Evolutionary conservation across 768 basidiomycete species (phyloP).

Genomic region (Kwoniella newhampshirensis): DNA sequence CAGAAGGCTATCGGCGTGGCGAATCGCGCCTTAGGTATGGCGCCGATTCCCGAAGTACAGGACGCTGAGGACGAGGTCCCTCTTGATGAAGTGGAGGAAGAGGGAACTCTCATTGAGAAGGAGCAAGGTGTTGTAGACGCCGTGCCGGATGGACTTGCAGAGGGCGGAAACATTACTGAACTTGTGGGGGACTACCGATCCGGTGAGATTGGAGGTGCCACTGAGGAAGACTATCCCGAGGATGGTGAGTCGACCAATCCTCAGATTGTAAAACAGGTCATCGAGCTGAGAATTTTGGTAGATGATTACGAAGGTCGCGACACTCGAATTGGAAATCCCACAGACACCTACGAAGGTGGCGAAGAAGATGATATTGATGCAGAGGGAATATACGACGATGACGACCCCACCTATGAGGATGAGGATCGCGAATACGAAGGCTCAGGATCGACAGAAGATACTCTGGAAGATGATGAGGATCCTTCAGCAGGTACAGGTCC

Average conservation of each 20-base stretch:
- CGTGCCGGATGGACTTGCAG: constrained; percentile 12
- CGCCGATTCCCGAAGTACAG: no score
- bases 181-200: no score
- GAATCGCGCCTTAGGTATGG: no score
- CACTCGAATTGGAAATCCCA: not conserved
- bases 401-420: not conserved
- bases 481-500: not conserved
- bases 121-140: no score
- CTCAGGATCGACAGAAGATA: constrained; percentile 4
- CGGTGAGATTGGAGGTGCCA: no score
- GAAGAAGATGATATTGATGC: not conserved
- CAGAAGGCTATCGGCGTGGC: no score
- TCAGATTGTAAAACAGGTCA: not conserved
- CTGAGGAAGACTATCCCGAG: no score
- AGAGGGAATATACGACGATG: constrained; percentile 11
- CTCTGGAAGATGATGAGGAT: not conserved
- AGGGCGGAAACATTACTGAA: no score
- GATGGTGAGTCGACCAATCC: constrained; percentile 9
- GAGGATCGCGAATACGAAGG: constrained; percentile 15
- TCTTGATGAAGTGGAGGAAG: constrained; percentile 3
- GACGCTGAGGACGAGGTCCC: constrained; percentile 2
- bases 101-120: no score
- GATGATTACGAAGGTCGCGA: not conserved
- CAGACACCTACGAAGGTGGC: not conserved
- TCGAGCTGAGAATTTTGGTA: not conserved